A percentile compares a stretch with the other conserved stretches of the same genome.
phyloP scores from a whole-genome alignment of 2,329 filamentous ascomycete species.

The Neurospora sp. region DNA sequence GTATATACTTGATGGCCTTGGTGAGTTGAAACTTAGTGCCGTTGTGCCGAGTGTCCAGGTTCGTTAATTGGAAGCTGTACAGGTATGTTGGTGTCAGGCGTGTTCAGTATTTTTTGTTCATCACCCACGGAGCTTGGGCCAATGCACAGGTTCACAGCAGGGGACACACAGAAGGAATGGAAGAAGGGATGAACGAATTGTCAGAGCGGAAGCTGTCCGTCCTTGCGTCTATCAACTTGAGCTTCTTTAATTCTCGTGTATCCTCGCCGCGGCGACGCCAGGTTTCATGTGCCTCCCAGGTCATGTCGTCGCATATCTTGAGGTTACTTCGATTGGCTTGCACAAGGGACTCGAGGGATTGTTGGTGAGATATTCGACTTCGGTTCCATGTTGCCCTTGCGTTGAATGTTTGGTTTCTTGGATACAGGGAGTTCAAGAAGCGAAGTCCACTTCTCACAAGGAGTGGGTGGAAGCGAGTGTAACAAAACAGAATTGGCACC shows the following conservation, averaged over 20 bases:
- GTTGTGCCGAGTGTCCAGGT: neutral
- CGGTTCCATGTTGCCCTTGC: neutral
- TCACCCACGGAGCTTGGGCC: neutral
- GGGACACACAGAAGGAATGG: neutral
- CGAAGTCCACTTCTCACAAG: neutral
- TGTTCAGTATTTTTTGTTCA: neutral
- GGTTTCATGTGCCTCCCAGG: neutral
- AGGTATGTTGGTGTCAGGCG: neutral
- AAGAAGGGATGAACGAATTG: neutral
- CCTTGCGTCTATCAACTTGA: neutral
- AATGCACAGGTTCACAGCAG: neutral
- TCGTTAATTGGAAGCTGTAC: neutral
- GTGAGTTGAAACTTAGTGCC: neutral
- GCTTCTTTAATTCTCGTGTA: neutral
- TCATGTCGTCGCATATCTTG: neutral
- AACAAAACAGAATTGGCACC: neutral
- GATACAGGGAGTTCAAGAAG: neutral
- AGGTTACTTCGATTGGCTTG: neutral
- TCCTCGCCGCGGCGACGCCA: neutral
- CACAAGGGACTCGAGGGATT: neutral
- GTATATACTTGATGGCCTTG: neutral
- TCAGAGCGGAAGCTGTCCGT: neutral
- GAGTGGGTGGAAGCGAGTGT: neutral
- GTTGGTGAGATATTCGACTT: neutral
- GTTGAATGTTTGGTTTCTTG: neutral